These are phyloP conservation scores for Mycena filopes DNA, from an alignment of 768 basidiomycete species.

Conservation along the genomic window DNA sequence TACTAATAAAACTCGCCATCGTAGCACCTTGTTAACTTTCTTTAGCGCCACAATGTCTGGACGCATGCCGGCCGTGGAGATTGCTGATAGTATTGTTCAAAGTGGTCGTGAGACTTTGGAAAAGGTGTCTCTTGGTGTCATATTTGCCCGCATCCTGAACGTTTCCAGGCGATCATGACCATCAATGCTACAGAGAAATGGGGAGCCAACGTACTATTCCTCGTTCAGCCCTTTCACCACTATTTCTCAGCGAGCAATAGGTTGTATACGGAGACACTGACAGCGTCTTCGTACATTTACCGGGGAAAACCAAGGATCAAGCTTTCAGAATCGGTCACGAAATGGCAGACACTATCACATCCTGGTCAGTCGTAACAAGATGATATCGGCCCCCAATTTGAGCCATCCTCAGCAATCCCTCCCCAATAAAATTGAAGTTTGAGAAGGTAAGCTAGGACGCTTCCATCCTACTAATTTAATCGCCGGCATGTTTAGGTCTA, in stretches of 20 bases:
- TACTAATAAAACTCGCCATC: not conserved
- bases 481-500: constrained; percentile 79
- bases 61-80: constrained; percentile 97
- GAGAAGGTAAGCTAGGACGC: constrained; percentile 77
- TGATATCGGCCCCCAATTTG: too few relatives aligned
- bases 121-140: constrained; percentile 57
- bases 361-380: not conserved
- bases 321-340: constrained; percentile 94
- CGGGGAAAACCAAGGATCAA: constrained; percentile 90
- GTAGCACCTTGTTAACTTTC: not conserved
- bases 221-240: not conserved
- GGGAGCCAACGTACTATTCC: constrained; percentile 71
- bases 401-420: constrained; percentile 66
- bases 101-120: constrained; percentile 95
- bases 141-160: not conserved
- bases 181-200: constrained; percentile 85
- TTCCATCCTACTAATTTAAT: constrained; percentile 9
- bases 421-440: constrained; percentile 95
- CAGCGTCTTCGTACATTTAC: constrained; percentile 92
- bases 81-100: constrained; percentile 98
- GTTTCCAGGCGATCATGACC: constrained; percentile 78
- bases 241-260: constrained; percentile 37
- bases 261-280: constrained; percentile 99
- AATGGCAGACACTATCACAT: constrained; percentile 88
- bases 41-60: constrained; percentile 91